Percentiles rank a stretch among this genome's conserved stretches.
Conservation (phyloP, 2,329 filamentous ascomycete species). For the Diaporthe sp. region DNA sequence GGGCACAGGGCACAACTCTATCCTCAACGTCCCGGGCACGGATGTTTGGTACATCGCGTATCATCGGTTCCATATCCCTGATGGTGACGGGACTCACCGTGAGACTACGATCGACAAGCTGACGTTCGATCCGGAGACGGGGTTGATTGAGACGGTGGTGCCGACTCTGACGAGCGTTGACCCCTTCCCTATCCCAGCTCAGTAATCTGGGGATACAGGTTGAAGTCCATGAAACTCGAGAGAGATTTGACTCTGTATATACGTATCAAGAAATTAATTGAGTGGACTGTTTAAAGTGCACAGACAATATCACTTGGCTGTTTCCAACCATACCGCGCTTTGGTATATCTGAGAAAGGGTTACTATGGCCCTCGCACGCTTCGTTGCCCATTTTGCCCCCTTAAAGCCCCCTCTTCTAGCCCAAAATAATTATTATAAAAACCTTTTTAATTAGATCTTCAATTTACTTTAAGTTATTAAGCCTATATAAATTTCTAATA, state of each 20-base stretch:
- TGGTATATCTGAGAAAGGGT: no score
- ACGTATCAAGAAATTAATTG: not conserved
- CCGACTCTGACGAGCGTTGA: slow-evolving; percentile 53
- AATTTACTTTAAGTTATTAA: no score
- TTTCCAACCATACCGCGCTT: no score
- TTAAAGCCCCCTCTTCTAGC: no score
- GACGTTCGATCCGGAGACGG: slow-evolving; percentile 53
- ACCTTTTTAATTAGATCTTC: no score
- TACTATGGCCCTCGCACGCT: no score
- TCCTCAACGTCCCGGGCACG: slow-evolving; percentile 60
- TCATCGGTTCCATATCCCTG: slow-evolving; percentile 61
- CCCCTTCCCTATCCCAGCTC: slow-evolving; percentile 25
- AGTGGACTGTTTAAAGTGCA: no score
- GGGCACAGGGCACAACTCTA: slow-evolving; percentile 60
- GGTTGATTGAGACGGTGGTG: slow-evolving; percentile 54
- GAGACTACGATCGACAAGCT: slow-evolving; percentile 60
- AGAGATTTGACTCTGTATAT: not conserved
- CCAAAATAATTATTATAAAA: no score
- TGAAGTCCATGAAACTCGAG: no score
- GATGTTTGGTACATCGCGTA: slow-evolving; percentile 66
- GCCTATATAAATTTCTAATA: no score
- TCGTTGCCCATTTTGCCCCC: no score
- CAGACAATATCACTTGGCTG: no score
- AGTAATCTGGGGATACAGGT: not conserved
- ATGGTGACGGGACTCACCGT: slow-evolving; percentile 58